phyloP scores from a whole-genome alignment of 208 protist genomes.

The Borovskyia barvae region DNA sequence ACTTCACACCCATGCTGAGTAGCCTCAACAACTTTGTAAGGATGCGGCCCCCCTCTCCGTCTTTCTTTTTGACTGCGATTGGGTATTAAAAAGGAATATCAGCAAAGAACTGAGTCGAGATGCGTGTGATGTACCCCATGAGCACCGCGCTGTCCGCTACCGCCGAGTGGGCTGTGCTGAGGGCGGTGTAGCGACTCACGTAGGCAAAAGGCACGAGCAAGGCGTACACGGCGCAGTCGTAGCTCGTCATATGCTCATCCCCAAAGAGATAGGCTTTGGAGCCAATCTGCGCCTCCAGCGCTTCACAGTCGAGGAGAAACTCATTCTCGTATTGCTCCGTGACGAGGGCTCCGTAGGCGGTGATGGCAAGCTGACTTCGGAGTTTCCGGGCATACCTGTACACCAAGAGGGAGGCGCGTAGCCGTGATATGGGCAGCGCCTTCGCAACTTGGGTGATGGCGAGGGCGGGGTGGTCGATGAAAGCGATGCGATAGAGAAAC shows the following conservation, averaged over 20 bases:
- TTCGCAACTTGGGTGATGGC: slow-evolving; percentile 35
- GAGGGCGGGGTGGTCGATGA: slow-evolving; percentile 35
- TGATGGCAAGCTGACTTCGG: slow-evolving; percentile 19
- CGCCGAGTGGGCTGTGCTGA: slow-evolving; percentile 47
- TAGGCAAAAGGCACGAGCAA: slow-evolving; percentile 53
- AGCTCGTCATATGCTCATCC: slow-evolving; percentile 33
- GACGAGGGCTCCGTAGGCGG: slow-evolving; percentile 33
- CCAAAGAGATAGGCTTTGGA: slow-evolving; percentile 41
- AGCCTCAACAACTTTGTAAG: no score
- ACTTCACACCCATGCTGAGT: no score
- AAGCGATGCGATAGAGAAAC: slow-evolving; percentile 39
- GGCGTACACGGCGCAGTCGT: slow-evolving; percentile 72
- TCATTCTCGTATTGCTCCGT: slow-evolving; percentile 53
- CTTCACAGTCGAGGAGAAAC: slow-evolving; percentile 41
- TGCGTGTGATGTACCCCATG: slow-evolving; percentile 49
- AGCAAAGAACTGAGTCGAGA: slow-evolving; percentile 45
- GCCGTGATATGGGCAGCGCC: slow-evolving; percentile 31
- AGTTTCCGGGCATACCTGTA: slow-evolving; percentile 26
- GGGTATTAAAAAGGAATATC: slow-evolving; percentile 22
- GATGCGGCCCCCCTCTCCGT: background rate
- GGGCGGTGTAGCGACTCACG: slow-evolving; percentile 32
- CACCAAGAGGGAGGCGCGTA: slow-evolving; percentile 31
- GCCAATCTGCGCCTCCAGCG: slow-evolving; percentile 47
- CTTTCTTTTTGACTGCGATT: background rate
- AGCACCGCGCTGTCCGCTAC: slow-evolving; percentile 49